Percentiles rank a stretch among this genome's conserved stretches.
phyloP scores from a whole-genome alignment of 208 protist species.

The Crithidia expoeki region DNA sequence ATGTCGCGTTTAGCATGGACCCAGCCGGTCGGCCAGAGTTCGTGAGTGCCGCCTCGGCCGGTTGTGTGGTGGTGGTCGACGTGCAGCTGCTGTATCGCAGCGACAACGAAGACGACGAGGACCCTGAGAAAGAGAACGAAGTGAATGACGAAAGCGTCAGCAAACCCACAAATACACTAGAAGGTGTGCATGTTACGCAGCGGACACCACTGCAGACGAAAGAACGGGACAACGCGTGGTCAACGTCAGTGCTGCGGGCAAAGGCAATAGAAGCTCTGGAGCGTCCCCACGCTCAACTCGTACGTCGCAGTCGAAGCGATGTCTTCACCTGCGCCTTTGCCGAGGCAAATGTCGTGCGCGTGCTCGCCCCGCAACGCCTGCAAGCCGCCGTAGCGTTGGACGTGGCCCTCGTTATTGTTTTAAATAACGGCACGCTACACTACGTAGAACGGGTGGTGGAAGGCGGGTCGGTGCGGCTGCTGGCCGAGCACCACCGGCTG shows the following conservation, averaged over 20 bases:
- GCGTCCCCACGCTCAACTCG: constrained; percentile 6
- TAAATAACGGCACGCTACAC: constrained; percentile 58
- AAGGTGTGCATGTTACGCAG: too few species aligned
- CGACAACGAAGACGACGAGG: too few species aligned
- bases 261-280: constrained; percentile 45
- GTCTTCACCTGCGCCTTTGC: constrained; percentile 43
- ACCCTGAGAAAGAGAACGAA: too few species aligned
- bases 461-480: constrained; percentile 58
- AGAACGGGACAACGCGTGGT: neutral
- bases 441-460: constrained; percentile 59
- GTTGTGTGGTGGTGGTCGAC: constrained; percentile 55
- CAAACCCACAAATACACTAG: too few species aligned
- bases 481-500: constrained; percentile 46
- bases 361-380: constrained; percentile 56
- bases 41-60: constrained; percentile 47
- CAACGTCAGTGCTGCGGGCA: constrained; percentile 25
- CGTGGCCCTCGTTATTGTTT: constrained; percentile 65
- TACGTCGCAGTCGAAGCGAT: constrained; percentile 34
- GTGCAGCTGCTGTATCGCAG: constrained; percentile 23
- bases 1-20: constrained; percentile 63
- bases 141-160: too few species aligned
- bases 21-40: constrained; percentile 68
- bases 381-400: constrained; percentile 64
- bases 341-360: constrained; percentile 53
- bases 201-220: too few species aligned